A percentile compares a stretch with the other conserved stretches of the same genome.
Evolutionary conservation across 2,329 filamentous ascomycete species (phyloP).

Genomic region (Fusarium sp.): DNA sequence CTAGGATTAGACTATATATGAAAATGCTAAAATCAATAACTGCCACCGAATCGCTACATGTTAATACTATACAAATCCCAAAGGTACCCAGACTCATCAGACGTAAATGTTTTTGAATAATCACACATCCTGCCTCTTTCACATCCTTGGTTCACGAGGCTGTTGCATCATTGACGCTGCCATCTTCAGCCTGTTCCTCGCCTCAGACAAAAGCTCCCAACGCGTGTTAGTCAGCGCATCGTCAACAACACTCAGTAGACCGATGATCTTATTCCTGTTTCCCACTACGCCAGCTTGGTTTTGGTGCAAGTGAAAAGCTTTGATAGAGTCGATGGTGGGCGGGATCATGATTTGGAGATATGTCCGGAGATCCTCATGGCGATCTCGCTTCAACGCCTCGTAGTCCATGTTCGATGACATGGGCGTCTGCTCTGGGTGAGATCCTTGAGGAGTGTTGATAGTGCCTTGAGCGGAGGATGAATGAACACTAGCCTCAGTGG

Average conservation of each 20-base stretch:
- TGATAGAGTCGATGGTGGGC: slow-evolving; percentile 40
- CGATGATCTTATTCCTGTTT: slow-evolving; percentile 40
- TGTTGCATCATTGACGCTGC: slow-evolving; percentile 42
- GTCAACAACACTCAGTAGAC: slow-evolving; percentile 38
- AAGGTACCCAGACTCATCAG: slow-evolving; percentile 7
- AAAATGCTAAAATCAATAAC: background rate
- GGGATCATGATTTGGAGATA: slow-evolving; percentile 43
- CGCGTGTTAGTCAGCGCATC: slow-evolving; percentile 36
- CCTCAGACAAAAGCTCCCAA: slow-evolving; percentile 40
- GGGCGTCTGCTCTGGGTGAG: slow-evolving; percentile 26
- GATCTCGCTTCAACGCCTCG: slow-evolving; percentile 33
- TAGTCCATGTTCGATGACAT: slow-evolving; percentile 30
- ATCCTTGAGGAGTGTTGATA: slow-evolving; percentile 26
- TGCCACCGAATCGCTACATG: background rate
- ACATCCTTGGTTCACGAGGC: slow-evolving; percentile 34
- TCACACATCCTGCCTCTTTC: background rate
- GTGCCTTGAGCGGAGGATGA: slow-evolving; percentile 24
- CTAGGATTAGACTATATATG: background rate
- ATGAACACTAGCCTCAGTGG: slow-evolving; percentile 30
- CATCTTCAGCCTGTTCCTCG: slow-evolving; percentile 38
- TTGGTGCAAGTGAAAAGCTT: slow-evolving; percentile 41
- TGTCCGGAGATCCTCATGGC: slow-evolving; percentile 40
- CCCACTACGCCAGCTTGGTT: slow-evolving; percentile 42
- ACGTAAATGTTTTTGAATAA: background rate
- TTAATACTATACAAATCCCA: background rate